Conservation (phyloP, 257 asterid genomes). For the Perilla frutescens region DNA sequence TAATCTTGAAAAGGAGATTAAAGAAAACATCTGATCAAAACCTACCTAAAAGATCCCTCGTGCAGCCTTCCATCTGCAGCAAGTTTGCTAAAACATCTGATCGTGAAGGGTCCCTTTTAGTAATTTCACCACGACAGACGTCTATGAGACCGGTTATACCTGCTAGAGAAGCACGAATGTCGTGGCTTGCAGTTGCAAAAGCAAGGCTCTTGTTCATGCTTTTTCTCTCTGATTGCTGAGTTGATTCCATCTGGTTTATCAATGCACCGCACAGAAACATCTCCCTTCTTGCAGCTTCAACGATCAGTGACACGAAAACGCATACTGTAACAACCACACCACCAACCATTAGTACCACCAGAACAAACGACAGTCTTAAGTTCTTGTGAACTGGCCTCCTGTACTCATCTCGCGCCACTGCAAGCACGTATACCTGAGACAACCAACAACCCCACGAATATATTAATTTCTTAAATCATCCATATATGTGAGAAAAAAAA, state of each 20-base stretch:
- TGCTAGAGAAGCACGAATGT: constrained; percentile 70
- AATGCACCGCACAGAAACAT: constrained; percentile 56
- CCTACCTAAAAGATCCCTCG: constrained; percentile 60
- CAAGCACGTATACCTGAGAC: constrained; percentile 52
- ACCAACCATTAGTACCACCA: constrained; percentile 41
- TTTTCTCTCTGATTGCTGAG: constrained; percentile 74
- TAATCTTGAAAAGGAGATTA: too few relatives aligned
- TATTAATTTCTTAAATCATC: neutral
- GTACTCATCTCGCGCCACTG: constrained; percentile 36
- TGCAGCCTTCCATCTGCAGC: constrained; percentile 52
- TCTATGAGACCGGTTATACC: constrained; percentile 64
- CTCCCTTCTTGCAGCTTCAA: constrained; percentile 55
- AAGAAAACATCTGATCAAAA: neutral
- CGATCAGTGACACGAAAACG: constrained; percentile 34
- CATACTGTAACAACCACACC: constrained; percentile 33
- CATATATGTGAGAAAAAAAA: neutral
- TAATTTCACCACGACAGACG: constrained; percentile 40
- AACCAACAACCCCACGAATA: neutral
- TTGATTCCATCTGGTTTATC: constrained; percentile 75
- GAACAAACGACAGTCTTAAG: constrained; percentile 36
- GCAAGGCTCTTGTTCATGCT: constrained; percentile 71
- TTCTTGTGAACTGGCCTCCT: constrained; percentile 34
- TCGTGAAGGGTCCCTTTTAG: constrained; percentile 29
- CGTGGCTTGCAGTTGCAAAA: constrained; percentile 82
- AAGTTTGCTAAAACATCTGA: constrained; percentile 51